These are phyloP conservation scores for Aureobasidium sp. DNA, from an alignment of 2,329 filamentous ascomycete genomes.

Conservation along the genomic window DNA sequence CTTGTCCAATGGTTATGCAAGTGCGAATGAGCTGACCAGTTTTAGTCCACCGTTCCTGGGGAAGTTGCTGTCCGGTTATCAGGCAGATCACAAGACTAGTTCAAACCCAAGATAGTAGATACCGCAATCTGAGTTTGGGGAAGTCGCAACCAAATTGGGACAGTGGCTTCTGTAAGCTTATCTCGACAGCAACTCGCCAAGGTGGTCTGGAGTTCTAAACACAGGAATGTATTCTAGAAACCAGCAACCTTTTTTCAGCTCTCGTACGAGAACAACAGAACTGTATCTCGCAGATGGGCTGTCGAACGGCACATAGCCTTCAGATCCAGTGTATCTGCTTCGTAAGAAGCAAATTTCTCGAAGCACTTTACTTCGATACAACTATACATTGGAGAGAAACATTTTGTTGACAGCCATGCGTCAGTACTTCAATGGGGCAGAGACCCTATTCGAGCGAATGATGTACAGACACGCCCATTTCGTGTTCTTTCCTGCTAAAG, in stretches of 20 bases:
- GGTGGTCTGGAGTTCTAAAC: neutral
- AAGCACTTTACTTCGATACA: neutral
- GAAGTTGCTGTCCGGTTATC: neutral
- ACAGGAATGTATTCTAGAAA: neutral
- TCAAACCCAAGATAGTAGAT: neutral
- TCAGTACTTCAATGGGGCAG: too few relatives aligned
- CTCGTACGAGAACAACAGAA: neutral
- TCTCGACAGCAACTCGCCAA: neutral
- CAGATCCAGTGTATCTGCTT: neutral
- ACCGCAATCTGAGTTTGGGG: neutral
- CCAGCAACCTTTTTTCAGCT: neutral
- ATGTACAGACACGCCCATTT: neutral
- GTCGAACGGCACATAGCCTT: neutral
- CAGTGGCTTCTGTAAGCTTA: neutral
- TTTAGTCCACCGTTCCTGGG: constrained; percentile 6
- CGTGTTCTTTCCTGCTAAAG: neutral
- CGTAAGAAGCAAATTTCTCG: neutral
- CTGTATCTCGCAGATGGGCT: neutral
- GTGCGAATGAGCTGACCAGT: neutral
- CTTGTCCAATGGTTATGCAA: neutral
- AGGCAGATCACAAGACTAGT: neutral
- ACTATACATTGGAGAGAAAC: neutral
- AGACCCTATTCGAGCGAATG: neutral
- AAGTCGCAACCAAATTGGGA: constrained; percentile 3
- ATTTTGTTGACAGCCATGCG: too few relatives aligned